Conservation (phyloP, 2,329 filamentous ascomycete genomes). For the Fusarium heterosporum region DNA sequence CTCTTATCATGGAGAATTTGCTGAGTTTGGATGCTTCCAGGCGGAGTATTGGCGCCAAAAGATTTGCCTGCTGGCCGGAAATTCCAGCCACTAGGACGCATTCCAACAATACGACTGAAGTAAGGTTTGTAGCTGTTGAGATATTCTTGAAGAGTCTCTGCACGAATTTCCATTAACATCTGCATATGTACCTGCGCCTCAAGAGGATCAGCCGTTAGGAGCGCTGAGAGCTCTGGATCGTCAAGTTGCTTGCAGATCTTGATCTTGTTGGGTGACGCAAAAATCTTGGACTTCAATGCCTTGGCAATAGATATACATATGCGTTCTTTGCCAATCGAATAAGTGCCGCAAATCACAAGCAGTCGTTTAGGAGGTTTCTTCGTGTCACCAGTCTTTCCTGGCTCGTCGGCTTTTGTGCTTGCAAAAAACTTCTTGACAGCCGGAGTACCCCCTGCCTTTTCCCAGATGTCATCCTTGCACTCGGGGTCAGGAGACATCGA, state of each 20-base stretch:
- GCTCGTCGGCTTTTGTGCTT: constrained; percentile 50
- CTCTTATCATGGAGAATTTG: constrained; percentile 68
- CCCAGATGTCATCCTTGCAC: constrained; percentile 61
- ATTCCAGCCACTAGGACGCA: constrained; percentile 94
- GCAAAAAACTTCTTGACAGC: constrained; percentile 66
- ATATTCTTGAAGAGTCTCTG: constrained; percentile 92
- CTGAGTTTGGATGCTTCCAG: constrained; percentile 61
- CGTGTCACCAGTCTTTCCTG: constrained; percentile 47
- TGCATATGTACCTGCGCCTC: constrained; percentile 99
- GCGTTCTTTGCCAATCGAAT: constrained; percentile 97
- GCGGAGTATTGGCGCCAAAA: constrained; percentile 66
- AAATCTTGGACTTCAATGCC: constrained; percentile 89
- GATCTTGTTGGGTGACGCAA: constrained; percentile 84
- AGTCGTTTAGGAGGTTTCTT: constrained; percentile 67
- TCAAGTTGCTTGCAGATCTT: constrained; percentile 86
- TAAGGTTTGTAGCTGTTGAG: constrained; percentile 81
- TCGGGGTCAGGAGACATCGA: constrained; percentile 75
- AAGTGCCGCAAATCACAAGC: constrained; percentile 93
- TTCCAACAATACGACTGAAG: constrained; percentile 89
- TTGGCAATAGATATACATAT: constrained; percentile 93
- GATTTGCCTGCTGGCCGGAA: constrained; percentile 75
- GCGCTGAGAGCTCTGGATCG: constrained; percentile 80
- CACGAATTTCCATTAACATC: constrained; percentile 90
- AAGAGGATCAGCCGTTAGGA: constrained; percentile 82
- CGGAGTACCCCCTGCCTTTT: constrained; percentile 57